These are phyloP conservation scores for Colletotrichum spinosum DNA, from an alignment of 2,329 filamentous ascomycete genomes.

Conservation along the genomic window DNA sequence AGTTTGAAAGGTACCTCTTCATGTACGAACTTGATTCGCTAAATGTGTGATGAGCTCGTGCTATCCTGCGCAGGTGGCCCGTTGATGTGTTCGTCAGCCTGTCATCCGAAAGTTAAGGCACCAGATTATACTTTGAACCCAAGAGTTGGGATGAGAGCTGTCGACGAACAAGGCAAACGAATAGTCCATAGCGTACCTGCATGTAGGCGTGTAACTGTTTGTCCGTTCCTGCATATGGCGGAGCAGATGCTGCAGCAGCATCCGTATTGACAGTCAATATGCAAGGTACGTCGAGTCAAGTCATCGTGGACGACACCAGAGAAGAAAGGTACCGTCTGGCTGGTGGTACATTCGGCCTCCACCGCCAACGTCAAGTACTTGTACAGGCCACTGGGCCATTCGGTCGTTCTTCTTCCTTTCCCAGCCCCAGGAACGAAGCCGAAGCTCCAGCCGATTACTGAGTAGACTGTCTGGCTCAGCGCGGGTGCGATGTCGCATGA, in stretches of 20 bases:
- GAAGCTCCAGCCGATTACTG: conserved; percentile 8
- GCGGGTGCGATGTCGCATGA: conserved; percentile 32
- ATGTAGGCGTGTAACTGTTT: conserved; percentile 30
- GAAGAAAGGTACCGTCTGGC: conserved; percentile 17
- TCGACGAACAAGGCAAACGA: conserved; percentile 7
- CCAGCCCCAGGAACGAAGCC: conserved; percentile 5
- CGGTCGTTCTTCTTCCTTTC: not conserved
- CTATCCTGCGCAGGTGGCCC: too few species aligned
- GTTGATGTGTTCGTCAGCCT: too few species aligned
- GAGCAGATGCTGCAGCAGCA: conserved; percentile 19
- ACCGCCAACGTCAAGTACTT: not conserved
- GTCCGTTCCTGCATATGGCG: conserved; percentile 36
- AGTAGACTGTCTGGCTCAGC: conserved; percentile 9
- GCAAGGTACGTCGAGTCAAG: conserved; percentile 28
- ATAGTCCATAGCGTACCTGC: conserved; percentile 32
- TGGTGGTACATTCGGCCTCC: conserved; percentile 17
- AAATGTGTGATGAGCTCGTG: too few species aligned
- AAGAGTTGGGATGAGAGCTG: conserved; percentile 8
- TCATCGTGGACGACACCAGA: conserved; percentile 5
- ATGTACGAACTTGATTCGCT: too few species aligned
- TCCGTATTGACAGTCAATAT: conserved; percentile 20
- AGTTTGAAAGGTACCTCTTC: too few species aligned
- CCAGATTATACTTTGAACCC: too few species aligned
- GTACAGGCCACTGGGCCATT: not conserved
- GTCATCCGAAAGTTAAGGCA: too few species aligned